Evolutionary conservation across 2,329 filamentous ascomycete genomes (phyloP).

Genomic region (Alternaria arborescens): DNA sequence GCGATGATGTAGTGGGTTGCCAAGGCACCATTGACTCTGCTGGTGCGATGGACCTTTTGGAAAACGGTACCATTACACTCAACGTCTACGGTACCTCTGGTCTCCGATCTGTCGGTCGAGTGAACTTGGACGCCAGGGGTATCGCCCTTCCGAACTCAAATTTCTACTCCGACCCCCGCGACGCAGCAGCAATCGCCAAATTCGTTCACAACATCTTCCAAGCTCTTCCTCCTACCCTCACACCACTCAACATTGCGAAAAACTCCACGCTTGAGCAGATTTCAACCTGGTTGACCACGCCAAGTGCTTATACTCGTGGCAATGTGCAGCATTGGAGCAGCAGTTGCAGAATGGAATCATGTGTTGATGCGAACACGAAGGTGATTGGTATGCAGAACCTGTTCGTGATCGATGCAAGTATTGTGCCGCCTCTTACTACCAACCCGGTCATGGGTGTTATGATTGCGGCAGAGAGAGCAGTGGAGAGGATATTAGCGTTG

Average conservation of each 20-base stretch:
- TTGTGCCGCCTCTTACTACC: slow-evolving; percentile 61
- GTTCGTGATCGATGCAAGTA: slow-evolving; percentile 62
- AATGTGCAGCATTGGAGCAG: slow-evolving; percentile 64
- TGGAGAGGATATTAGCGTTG: slow-evolving; percentile 57
- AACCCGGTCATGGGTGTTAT: slow-evolving; percentile 66
- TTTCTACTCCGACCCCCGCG: slow-evolving; percentile 59
- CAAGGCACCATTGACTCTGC: slow-evolving; percentile 64
- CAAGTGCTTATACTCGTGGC: slow-evolving; percentile 59
- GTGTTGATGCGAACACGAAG: slow-evolving; percentile 58
- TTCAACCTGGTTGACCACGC: slow-evolving; percentile 59
- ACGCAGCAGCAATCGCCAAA: slow-evolving; percentile 58
- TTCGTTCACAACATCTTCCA: slow-evolving; percentile 63
- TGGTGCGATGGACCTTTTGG: slow-evolving; percentile 54
- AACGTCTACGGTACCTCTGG: slow-evolving; percentile 67
- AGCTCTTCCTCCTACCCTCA: slow-evolving; percentile 55
- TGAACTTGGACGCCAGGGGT: slow-evolving; percentile 57
- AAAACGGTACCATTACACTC: slow-evolving; percentile 61
- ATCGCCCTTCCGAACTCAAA: slow-evolving; percentile 53
- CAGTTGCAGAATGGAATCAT: slow-evolving; percentile 60
- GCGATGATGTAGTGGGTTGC: slow-evolving; percentile 56
- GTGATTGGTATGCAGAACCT: slow-evolving; percentile 62
- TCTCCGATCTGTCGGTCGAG: slow-evolving; percentile 59
- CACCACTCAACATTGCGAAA: slow-evolving; percentile 59
- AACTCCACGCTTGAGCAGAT: slow-evolving; percentile 60
- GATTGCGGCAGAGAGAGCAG: slow-evolving; percentile 62